phyloP scores from a whole-genome alignment of 169 alveolate species.

The Plasmodium yoelii region DNA sequence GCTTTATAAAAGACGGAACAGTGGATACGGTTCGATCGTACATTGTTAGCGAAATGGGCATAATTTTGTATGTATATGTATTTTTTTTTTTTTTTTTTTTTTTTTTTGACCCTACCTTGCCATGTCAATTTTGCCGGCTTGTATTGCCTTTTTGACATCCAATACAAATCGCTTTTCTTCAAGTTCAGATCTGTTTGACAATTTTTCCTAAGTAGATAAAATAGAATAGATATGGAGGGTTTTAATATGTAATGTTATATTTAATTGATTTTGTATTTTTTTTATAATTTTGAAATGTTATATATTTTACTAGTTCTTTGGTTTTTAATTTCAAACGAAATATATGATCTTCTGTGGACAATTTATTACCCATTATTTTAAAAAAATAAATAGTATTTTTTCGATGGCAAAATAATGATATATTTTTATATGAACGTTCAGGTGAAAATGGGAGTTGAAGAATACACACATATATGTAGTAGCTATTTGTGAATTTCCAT shows the following conservation, averaged over 20 bases:
- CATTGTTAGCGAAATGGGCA: no score
- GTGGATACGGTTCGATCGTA: no score
- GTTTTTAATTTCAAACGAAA: conserved; percentile 69
- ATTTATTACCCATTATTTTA: conserved; percentile 53
- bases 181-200: conserved; percentile 55
- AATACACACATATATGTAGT: no score
- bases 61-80: no score
- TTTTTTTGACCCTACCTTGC: conserved; percentile 73
- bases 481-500: no score
- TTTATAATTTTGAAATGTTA: not conserved
- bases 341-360: conserved; percentile 73
- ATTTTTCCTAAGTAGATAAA: conserved; percentile 46
- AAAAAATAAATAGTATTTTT: not conserved
- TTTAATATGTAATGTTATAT: not conserved
- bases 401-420: no score
- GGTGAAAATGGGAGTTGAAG: no score
- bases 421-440: no score
- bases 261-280: not conserved
- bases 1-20: no score
- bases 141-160: conserved; percentile 71
- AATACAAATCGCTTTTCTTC: conserved; percentile 46
- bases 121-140: conserved; percentile 67
- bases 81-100: not conserved
- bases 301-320: conserved; percentile 56
- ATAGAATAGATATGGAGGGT: not conserved